phyloP scores from a whole-genome alignment of 2,329 filamentous ascomycete genomes.

The Penicillium crustosum region DNA sequence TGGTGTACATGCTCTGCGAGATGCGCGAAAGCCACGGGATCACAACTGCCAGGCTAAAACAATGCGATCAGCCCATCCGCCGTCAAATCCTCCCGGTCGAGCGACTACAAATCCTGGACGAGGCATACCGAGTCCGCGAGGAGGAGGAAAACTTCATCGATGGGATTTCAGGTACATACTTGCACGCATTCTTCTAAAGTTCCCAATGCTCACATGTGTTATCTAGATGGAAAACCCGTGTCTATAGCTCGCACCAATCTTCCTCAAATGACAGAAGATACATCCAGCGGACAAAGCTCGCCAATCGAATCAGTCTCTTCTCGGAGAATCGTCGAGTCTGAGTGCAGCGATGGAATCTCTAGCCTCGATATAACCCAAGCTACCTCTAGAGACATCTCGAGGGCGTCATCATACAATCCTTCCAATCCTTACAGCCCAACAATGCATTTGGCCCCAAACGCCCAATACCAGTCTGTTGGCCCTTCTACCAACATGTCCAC shows the following conservation, averaged over 20 bases:
- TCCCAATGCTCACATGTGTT: constrained; percentile 2
- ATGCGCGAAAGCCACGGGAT: constrained; percentile 37
- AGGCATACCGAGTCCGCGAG: constrained; percentile 42
- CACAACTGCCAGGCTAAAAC: constrained; percentile 40
- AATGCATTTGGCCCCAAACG: constrained; percentile 5
- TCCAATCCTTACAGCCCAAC: constrained; percentile 10
- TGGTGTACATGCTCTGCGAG: constrained; percentile 44
- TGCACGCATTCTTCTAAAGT: background rate
- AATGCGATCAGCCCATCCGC: constrained; percentile 41
- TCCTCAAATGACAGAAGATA: constrained; percentile 25
- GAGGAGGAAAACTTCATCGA: constrained; percentile 41
- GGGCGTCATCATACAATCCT: constrained; percentile 2
- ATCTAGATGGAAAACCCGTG: constrained; percentile 28
- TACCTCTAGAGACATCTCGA: constrained; percentile 7
- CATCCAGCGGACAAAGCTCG: constrained; percentile 17
- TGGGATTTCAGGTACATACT: constrained; percentile 37
- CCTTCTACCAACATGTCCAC: background rate
- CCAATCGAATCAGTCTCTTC: constrained; percentile 14
- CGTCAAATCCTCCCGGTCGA: constrained; percentile 39
- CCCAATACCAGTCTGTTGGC: constrained; percentile 11
- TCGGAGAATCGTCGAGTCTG: constrained; percentile 8
- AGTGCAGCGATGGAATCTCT: constrained; percentile 4
- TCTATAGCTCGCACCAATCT: constrained; percentile 31
- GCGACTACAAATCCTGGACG: constrained; percentile 40
- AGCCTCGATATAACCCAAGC: constrained; percentile 5